Evolutionary conservation across 257 asterid species (phyloP), one percentile per base, ranked within the genome.

Genomic region (Verbena officinalis): DNA sequence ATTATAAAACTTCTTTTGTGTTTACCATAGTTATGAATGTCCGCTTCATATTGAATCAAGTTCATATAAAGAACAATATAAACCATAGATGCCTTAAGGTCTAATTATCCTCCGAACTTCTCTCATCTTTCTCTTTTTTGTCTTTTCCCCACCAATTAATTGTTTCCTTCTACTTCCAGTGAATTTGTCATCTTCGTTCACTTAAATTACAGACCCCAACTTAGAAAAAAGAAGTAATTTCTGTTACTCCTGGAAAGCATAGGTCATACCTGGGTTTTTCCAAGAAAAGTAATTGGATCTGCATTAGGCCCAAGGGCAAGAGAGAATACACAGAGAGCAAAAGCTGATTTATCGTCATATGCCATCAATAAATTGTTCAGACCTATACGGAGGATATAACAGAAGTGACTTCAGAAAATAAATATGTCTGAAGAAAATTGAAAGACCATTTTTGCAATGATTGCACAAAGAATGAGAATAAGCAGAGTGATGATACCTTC

Each of bases 271-370:
- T 44, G 81, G 1, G 96, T 93, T 73, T 90, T 85, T 16, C 99
- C 97, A 21, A 72, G 43, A 78, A 93, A 93, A 17, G 97, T 86
- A 66, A 93, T 65, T 45, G 97, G 99, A 68, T 93, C 95, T 17
- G 70, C 58, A 76, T 84, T 64, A 67, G 99, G 95, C 43, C 95
- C 99, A 69, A 90, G 79, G 74, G 95, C 88, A 38, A 93, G 86
- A 22, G 98, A 93, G 81, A 93, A 93, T 36, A 90, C 69, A 69
- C 98, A 92, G 55, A 93, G 95, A 40, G 99, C 99, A 73, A 80
- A 90, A 11, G 99, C 97, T 33, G 99, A 83, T 80, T 90, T 93
- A 72, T 93, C 97, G 7, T 93, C 96, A 67, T 90, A 93, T 15
- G 97, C 95, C 94, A 83, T 83, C 84, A 93, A 74, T 61, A 93